Evolutionary conservation across 257 asterid species (phyloP).

Genomic region (Plectranthus barbatus): DNA sequence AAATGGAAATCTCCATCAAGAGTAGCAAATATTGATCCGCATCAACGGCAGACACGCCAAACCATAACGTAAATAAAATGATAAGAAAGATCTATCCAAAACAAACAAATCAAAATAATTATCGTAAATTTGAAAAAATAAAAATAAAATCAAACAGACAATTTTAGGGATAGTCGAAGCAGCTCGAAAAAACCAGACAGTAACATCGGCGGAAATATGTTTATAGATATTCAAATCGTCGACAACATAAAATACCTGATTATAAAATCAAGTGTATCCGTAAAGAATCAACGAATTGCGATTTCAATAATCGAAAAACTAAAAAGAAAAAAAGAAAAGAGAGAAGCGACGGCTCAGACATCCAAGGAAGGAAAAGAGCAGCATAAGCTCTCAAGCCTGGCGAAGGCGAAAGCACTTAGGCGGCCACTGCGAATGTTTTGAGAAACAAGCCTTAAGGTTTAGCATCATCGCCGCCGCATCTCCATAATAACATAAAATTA

Average conservation of each 20-base stretch:
- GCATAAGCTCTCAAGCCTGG: slow-evolving; percentile 37
- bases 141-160: too few relatives aligned
- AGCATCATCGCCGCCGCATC: slow-evolving; percentile 18
- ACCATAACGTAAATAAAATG: not conserved
- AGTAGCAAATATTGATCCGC: slow-evolving; percentile 60
- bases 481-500: not conserved
- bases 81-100: not conserved
- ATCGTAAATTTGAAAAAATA: too few relatives aligned
- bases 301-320: slow-evolving; percentile 14
- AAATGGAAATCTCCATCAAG: slow-evolving; percentile 45
- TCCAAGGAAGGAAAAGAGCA: slow-evolving; percentile 39
- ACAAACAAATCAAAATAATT: not conserved
- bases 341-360: slow-evolving; percentile 29
- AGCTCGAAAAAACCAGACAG: slow-evolving; percentile 36
- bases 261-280: too few relatives aligned
- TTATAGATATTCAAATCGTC: slow-evolving; percentile 10
- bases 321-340: not conserved
- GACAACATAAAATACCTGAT: not conserved
- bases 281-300: slow-evolving; percentile 35
- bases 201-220: too few relatives aligned
- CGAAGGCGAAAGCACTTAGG: slow-evolving; percentile 39
- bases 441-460: slow-evolving; percentile 24
- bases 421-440: slow-evolving; percentile 46
- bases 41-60: slow-evolving; percentile 35
- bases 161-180: not conserved